phyloP scores from a whole-genome alignment of 805 yeast genomes.

The Suhomyces canberraensis region DNA sequence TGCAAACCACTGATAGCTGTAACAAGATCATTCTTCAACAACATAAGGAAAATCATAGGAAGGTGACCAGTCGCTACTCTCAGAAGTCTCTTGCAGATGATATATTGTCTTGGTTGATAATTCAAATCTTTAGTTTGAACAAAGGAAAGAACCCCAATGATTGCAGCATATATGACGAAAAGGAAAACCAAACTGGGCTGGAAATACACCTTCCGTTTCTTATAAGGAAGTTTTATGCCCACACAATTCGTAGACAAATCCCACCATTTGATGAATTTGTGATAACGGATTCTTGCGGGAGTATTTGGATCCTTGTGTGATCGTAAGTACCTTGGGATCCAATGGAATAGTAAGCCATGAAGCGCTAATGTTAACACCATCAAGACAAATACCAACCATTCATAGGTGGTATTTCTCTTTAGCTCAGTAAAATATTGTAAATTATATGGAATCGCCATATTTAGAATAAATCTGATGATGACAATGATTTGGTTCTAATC shows the following conservation, averaged over 20 bases:
- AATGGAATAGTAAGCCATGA: conserved; percentile 42
- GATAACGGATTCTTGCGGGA: conserved; percentile 18
- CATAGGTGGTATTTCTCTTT: conserved; percentile 31
- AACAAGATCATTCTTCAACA: conserved; percentile 39
- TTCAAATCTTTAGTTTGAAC: conserved; percentile 35
- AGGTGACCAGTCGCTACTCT: conserved; percentile 38
- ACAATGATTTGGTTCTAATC: too few relatives aligned
- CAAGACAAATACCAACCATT: conserved; percentile 33
- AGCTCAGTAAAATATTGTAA: conserved; percentile 39
- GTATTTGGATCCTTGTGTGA: conserved; percentile 14
- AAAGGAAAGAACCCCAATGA: conserved; percentile 27
- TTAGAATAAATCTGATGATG: too few relatives aligned
- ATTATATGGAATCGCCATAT: conserved; percentile 37
- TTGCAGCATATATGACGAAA: conserved; percentile 21
- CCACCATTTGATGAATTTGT: conserved; percentile 26
- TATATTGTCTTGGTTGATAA: conserved; percentile 37
- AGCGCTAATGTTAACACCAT: conserved; percentile 22
- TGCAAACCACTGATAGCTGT: conserved; percentile 41
- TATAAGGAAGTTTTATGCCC: conserved; percentile 18
- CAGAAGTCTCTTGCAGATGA: conserved; percentile 42
- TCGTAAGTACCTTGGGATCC: conserved; percentile 39
- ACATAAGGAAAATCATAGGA: conserved; percentile 34
- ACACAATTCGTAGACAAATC: conserved; percentile 25
- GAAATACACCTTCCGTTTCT: conserved; percentile 21
- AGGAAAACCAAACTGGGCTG: conserved; percentile 42